Conservation (phyloP, 1,284 basidiomycete species). For the Porogramme epimiltina region DNA sequence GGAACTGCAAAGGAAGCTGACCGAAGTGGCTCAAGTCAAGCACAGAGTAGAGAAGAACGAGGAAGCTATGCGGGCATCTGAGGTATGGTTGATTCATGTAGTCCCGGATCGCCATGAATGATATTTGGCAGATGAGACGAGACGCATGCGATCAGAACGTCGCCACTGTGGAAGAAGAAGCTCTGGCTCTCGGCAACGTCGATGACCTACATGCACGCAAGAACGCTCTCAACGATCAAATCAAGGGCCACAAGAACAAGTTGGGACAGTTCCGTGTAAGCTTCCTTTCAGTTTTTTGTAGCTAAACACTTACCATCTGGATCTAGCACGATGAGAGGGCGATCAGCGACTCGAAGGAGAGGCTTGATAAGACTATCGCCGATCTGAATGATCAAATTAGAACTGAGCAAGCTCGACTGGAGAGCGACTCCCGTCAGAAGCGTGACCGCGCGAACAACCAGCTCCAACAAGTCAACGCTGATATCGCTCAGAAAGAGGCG, state of each 20-base stretch:
- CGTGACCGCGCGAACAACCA: constrained; percentile 56
- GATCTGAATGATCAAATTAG: constrained; percentile 54
- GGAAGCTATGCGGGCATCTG: constrained; percentile 42
- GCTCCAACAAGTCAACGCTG: constrained; percentile 44
- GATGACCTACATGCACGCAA: constrained; percentile 51
- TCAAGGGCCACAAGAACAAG: constrained; percentile 47
- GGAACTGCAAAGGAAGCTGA: constrained; percentile 56
- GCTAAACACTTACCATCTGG: neutral
- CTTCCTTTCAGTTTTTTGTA: neutral
- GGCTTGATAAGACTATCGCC: constrained; percentile 47
- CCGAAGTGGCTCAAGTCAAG: constrained; percentile 49
- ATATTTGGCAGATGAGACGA: constrained; percentile 44
- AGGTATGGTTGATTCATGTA: constrained; percentile 39
- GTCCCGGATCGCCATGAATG: neutral
- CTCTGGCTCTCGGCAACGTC: constrained; percentile 51
- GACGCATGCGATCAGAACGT: neutral
- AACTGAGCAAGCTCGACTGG: constrained; percentile 57
- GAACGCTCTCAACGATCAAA: constrained; percentile 44
- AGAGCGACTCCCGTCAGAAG: constrained; percentile 58
- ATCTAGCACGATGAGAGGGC: constrained; percentile 25
- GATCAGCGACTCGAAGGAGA: constrained; percentile 47
- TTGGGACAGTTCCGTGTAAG: constrained; percentile 49
- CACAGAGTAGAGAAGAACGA: constrained; percentile 54
- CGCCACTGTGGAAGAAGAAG: constrained; percentile 47
- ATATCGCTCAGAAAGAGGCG: constrained; percentile 25